phyloP scores from a whole-genome alignment of 2,329 filamentous ascomycete genomes.

The Alternaria viburni region DNA sequence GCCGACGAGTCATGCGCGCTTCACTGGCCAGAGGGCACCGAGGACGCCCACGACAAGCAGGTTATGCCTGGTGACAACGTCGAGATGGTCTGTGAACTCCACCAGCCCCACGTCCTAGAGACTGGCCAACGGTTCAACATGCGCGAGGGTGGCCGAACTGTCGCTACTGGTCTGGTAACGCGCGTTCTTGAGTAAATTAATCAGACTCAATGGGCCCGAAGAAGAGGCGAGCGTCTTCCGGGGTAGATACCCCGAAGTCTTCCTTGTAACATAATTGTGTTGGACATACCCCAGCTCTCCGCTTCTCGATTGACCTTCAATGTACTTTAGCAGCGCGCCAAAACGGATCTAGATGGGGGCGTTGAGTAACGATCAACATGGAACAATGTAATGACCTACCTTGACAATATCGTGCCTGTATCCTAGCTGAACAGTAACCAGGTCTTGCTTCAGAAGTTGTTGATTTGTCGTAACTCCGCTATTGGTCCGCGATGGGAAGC shows the following conservation, averaged over 20 bases:
- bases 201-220: neutral
- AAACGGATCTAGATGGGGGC: constrained; percentile 29
- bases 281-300: constrained; percentile 30
- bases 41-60: constrained; percentile 75
- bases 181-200: constrained; percentile 44
- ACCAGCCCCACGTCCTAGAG: constrained; percentile 87
- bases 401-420: neutral
- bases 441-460: neutral
- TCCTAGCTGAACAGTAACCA: neutral
- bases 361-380: constrained; percentile 25
- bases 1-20: constrained; percentile 78
- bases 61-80: constrained; percentile 99
- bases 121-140: constrained; percentile 96
- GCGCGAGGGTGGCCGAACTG: constrained; percentile 83
- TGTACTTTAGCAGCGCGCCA: constrained; percentile 36
- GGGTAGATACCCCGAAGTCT: constrained; percentile 12
- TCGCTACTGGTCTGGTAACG: constrained; percentile 50
- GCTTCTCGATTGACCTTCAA: constrained; percentile 30
- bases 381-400: constrained; percentile 27
- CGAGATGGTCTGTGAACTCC: constrained; percentile 90
- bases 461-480: neutral
- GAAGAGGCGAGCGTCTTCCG: constrained; percentile 9
- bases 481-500: neutral
- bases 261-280: constrained; percentile 34
- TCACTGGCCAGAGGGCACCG: constrained; percentile 83